phyloP scores from a whole-genome alignment of 2,329 filamentous ascomycete genomes.

The Hypoxylon sp. region DNA sequence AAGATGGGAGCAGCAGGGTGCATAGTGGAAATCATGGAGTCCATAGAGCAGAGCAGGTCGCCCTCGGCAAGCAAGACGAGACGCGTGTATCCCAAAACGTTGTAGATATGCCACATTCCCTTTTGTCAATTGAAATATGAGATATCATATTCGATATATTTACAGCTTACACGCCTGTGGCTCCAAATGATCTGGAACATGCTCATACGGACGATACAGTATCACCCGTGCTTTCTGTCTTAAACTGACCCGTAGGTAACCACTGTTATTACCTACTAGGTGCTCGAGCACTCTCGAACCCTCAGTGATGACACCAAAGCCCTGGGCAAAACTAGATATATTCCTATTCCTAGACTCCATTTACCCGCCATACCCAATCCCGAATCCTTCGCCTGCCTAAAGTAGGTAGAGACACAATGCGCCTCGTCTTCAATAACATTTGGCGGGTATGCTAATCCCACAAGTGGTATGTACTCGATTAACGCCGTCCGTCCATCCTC shows the following conservation, averaged over 20 bases:
- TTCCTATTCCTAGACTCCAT: slow-evolving; percentile 5
- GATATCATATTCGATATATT: slow-evolving; percentile 17
- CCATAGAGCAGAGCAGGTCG: slow-evolving; percentile 19
- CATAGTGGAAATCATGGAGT: not conserved
- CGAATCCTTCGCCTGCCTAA: not conserved
- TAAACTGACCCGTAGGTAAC: too few relatives aligned
- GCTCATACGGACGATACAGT: too few relatives aligned
- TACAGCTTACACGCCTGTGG: not conserved
- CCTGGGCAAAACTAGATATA: not conserved
- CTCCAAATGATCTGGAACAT: too few relatives aligned
- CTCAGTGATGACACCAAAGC: not conserved
- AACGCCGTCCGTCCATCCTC: slow-evolving; percentile 13
- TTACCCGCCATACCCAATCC: not conserved
- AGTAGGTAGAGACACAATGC: not conserved
- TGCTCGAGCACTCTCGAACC: not conserved
- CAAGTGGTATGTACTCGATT: slow-evolving; percentile 4
- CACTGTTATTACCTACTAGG: too few relatives aligned
- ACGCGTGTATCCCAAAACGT: slow-evolving; percentile 18
- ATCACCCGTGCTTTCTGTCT: not conserved
- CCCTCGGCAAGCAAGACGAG: slow-evolving; percentile 21
- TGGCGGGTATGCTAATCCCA: not conserved
- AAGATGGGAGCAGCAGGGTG: not conserved
- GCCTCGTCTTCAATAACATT: not conserved
- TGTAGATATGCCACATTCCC: slow-evolving; percentile 38
- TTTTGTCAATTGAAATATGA: slow-evolving; percentile 27